A percentile compares a stretch with the other conserved stretches of the same genome.
Evolutionary conservation across 139 green algal species (phyloP).

Genomic region (Mesotaenium endlicherianum): DNA sequence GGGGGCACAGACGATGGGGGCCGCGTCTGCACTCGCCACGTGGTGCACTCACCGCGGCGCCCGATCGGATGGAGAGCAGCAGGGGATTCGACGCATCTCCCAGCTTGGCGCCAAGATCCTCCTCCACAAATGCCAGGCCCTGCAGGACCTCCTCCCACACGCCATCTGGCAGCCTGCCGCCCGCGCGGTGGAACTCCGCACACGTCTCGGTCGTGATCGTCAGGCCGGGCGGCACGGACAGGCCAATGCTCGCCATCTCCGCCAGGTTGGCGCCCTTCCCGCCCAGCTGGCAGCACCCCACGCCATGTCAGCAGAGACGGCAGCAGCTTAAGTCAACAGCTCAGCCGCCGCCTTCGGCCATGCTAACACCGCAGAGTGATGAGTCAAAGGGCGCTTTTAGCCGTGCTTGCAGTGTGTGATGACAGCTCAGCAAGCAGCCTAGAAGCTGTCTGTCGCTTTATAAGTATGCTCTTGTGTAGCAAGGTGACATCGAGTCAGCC

Average conservation of each 20-base stretch:
- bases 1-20: neutral
- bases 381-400: too few species aligned
- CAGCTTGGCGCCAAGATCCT: slow-evolving; percentile 67
- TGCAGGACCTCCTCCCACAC: slow-evolving; percentile 71
- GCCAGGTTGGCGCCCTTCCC: slow-evolving; percentile 88
- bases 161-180: slow-evolving; percentile 62
- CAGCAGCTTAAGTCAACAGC: too few species aligned
- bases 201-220: slow-evolving; percentile 88
- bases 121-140: slow-evolving; percentile 65
- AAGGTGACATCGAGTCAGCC: neutral
- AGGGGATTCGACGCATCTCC: slow-evolving; percentile 70
- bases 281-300: slow-evolving; percentile 58
- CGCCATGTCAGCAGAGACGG: too few species aligned
- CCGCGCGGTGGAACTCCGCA: slow-evolving; percentile 64
- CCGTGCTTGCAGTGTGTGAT: too few species aligned
- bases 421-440: too few species aligned
- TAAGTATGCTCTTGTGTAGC: too few species aligned
- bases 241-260: slow-evolving; percentile 81
- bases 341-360: too few species aligned
- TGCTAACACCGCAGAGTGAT: too few species aligned
- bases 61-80: slow-evolving; percentile 80
- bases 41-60: slow-evolving; percentile 70
- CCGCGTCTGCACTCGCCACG: neutral
- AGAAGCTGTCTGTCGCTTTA: too few species aligned
- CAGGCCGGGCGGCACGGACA: slow-evolving; percentile 83